Evolutionary conservation across 495 filamentous ascomycete genomes (phyloP), one percentile per base, ranked within the genome.

Genomic region (Penicillium lagena): DNA sequence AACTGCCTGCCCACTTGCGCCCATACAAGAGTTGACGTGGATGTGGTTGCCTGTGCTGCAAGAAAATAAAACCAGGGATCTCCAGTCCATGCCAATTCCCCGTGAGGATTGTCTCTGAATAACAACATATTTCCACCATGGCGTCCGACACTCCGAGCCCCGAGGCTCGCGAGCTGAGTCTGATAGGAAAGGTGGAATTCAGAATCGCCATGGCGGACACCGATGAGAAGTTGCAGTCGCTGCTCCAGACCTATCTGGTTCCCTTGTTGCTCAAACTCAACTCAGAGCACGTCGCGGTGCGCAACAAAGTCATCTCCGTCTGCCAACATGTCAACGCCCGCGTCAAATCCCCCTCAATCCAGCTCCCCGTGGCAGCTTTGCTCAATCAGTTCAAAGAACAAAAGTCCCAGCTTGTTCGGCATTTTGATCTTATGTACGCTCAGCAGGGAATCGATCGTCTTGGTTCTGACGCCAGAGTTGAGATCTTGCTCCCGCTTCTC

Each of bases 171-270:
- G 93, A 98, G 72, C 77, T 96, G 49, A 81, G 79, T 46, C 80
- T 96, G 42, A 75, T 96, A 48, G 87, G 86, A 53, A 95, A 94
- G 56, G 86, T 96, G 39, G 89, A 96, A 62, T 84, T 95, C 58
- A 79, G 83, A 36, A 89, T 98, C 45, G 86, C 93, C n/a, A 73
- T 87, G 40, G 82, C 86, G 12, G 83, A 89, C 46, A 78, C 86
- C n/a, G 90, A 94, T 50, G 70, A 75, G 45, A 91, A 89, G 63
- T 75, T 98, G 6, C 80, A 89, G 55, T 61, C 79, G 22, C 72
- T 90, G 7, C 74, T 98, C 22, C 79, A 83, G 47, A 82, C 76
- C 9, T 95, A 90, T 50, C 68, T 97, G n/a, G 64, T 86, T 2
- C 83, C 91, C 1, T 58, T 97, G 30, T 70, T 98, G 14, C 71